These are phyloP conservation scores for Tagetes erecta DNA, from an alignment of 129 eudicot species.

Conservation along the genomic window DNA sequence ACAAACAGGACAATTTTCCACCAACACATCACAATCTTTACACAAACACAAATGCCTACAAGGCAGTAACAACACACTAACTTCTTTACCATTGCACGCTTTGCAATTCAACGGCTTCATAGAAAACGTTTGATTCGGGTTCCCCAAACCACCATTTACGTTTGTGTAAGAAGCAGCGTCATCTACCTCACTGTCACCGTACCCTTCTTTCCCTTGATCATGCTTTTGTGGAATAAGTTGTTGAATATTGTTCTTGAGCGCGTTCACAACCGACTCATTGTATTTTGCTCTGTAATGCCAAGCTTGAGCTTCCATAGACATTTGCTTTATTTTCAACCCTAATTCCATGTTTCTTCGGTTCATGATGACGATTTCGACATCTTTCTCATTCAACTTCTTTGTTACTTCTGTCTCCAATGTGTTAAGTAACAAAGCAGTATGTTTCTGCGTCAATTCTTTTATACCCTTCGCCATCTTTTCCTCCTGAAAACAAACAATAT, in stretches of 20 bases:
- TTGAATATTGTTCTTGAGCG: slow-evolving; percentile 60
- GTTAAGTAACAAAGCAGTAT: slow-evolving; percentile 47
- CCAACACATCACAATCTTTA: slow-evolving; percentile 53
- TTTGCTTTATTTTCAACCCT: slow-evolving; percentile 60
- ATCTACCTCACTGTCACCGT: slow-evolving; percentile 66
- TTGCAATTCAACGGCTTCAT: slow-evolving; percentile 37
- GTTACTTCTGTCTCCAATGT: slow-evolving; percentile 56
- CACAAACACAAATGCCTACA: slow-evolving; percentile 78
- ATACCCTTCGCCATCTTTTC: slow-evolving; percentile 56
- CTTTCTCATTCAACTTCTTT: slow-evolving; percentile 55
- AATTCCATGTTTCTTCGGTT: slow-evolving; percentile 63
- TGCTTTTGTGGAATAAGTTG: slow-evolving; percentile 50
- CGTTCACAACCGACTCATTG: slow-evolving; percentile 66
- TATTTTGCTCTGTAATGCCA: slow-evolving; percentile 79
- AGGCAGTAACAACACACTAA: slow-evolving; percentile 55
- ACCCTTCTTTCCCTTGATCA: slow-evolving; percentile 54
- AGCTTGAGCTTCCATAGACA: slow-evolving; percentile 56
- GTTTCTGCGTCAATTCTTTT: slow-evolving; percentile 56
- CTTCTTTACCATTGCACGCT: slow-evolving; percentile 56
- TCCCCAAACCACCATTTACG: slow-evolving; percentile 8
- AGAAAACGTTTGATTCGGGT: slow-evolving; percentile 1
- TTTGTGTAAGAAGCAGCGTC: slow-evolving; percentile 57
- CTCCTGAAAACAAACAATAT: slow-evolving; percentile 37
- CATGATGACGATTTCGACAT: slow-evolving; percentile 52
- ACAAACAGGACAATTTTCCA: slow-evolving; percentile 60